Evolutionary conservation across 2,329 filamentous ascomycete species (phyloP).

Genomic region (Paracoccidioides brasiliensis): DNA sequence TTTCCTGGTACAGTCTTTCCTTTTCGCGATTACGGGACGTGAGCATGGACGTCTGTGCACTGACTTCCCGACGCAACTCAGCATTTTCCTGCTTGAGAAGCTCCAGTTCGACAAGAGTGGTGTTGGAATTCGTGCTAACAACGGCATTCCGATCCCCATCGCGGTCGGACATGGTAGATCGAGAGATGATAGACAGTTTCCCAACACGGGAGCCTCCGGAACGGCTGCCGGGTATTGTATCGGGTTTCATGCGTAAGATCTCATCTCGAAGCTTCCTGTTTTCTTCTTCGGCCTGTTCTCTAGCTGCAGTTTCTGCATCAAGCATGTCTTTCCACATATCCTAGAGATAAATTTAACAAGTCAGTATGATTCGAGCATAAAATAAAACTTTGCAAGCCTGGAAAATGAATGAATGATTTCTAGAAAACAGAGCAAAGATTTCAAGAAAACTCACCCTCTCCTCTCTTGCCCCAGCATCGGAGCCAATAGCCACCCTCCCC

Average conservation of each 20-base stretch:
- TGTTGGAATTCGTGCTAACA: slow-evolving; percentile 47
- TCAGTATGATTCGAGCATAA: not conserved
- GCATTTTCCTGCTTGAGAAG: slow-evolving; percentile 85
- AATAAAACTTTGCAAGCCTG: slow-evolving; percentile 2
- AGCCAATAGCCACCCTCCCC: slow-evolving; percentile 32
- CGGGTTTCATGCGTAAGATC: slow-evolving; percentile 50
- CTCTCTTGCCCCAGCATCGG: slow-evolving; percentile 37
- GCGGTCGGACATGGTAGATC: slow-evolving; percentile 24
- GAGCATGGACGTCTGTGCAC: slow-evolving; percentile 93
- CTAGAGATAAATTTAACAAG: slow-evolving; percentile 23
- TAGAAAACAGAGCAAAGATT: not conserved
- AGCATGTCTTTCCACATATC: slow-evolving; percentile 94
- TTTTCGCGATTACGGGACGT: slow-evolving; percentile 93
- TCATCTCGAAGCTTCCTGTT: slow-evolving; percentile 75
- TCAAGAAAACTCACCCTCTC: slow-evolving; percentile 29
- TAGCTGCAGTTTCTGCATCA: slow-evolving; percentile 76
- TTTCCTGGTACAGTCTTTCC: slow-evolving; percentile 88
- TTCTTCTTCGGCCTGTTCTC: slow-evolving; percentile 84
- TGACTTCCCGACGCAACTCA: slow-evolving; percentile 79
- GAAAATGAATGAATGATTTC: slow-evolving; percentile 21
- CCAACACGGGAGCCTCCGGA: slow-evolving; percentile 22
- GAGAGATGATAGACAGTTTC: slow-evolving; percentile 25
- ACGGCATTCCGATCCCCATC: slow-evolving; percentile 29
- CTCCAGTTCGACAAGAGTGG: slow-evolving; percentile 66
- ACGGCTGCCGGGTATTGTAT: slow-evolving; percentile 10